Evolutionary conservation across 192 early-diverging fungal species (phyloP).

Genomic region (Coemansia aciculifera): DNA sequence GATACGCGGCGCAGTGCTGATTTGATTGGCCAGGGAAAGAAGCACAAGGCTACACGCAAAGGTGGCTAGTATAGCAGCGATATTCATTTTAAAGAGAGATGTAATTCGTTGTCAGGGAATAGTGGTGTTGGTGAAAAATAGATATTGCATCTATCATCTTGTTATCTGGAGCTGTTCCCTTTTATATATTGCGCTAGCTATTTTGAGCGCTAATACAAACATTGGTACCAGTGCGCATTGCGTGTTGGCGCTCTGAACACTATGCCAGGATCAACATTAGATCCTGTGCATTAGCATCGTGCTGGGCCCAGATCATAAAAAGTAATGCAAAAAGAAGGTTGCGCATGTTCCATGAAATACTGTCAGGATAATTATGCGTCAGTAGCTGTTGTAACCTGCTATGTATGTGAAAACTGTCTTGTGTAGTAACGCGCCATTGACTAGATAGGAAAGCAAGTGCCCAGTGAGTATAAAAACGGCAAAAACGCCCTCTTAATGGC

Average conservation of each 20-base stretch:
- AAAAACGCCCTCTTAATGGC: not conserved
- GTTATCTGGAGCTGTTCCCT: not conserved
- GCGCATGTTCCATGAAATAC: not conserved
- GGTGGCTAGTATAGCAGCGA: not conserved
- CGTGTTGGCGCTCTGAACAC: not conserved
- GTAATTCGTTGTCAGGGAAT: not conserved
- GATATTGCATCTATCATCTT: not conserved
- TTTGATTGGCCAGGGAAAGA: not conserved
- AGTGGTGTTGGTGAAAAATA: not conserved
- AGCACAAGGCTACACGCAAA: not conserved
- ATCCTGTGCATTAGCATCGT: not conserved
- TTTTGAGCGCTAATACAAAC: not conserved
- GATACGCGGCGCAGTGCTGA: not conserved
- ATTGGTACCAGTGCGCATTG: not conserved
- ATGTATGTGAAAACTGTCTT: not conserved
- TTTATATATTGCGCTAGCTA: not conserved
- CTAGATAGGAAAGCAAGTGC: not conserved
- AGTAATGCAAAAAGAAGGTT: not conserved
- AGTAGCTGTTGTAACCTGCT: not conserved
- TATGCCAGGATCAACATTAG: not conserved
- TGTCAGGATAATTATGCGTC: not conserved
- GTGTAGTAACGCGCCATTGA: not conserved
- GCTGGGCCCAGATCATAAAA: not conserved
- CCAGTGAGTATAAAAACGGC: not conserved
- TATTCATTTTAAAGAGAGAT: not conserved